Base-by-base conservation (phyloP, 768 basidiomycete genomes). In the Pisolithus sp. region DNA sequence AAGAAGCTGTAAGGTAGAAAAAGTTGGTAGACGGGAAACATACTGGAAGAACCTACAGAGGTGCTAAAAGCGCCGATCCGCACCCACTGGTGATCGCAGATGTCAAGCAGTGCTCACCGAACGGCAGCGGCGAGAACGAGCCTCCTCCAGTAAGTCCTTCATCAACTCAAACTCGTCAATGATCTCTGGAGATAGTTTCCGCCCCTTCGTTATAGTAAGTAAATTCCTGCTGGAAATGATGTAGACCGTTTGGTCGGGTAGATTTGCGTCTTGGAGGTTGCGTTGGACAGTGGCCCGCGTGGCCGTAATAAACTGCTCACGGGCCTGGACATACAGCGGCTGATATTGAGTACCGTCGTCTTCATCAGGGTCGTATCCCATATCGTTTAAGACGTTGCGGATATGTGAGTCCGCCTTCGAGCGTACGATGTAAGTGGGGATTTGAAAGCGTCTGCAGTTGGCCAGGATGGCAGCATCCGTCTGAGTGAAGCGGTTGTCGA, bases 191-290 rank as follows among this genome's bases (percentile, higher is more conserved):
- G 50, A 48, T 9, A 50, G 13, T 8, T 13, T 50, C 15, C 50
- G 36, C 1, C 45, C 42, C 38, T 39, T 50, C 13, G 58, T 45
- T 4, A 64, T 46, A 6, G 53, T 46, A n/a, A 47, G 28, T 18
- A 63, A 41, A 0, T 50, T 40, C 13, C 21, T 50, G 26, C 53
- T 59, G 37, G 55, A 54, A 5, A 63, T 62, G 15, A 61, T 54
- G 31, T 63, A 63, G 3, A 59, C 62, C 47, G 51, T 62, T 26
- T 59, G 50, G 5, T 58, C 45, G 2, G 57, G 62, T 17, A 63
- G 40, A 39, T 51, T 46, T 2, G 59, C 57, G 3, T 52, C 51
- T 26, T 50, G 23, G 44, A 63, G 49, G 49, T 55, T 57, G 18
- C 23, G 20, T 42, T 54, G 46, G 7, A 63, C 52, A 36, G 38